These are phyloP conservation scores for Quercus engelmannii DNA, from an alignment of 306 rosid genomes.

Conservation along the genomic window DNA sequence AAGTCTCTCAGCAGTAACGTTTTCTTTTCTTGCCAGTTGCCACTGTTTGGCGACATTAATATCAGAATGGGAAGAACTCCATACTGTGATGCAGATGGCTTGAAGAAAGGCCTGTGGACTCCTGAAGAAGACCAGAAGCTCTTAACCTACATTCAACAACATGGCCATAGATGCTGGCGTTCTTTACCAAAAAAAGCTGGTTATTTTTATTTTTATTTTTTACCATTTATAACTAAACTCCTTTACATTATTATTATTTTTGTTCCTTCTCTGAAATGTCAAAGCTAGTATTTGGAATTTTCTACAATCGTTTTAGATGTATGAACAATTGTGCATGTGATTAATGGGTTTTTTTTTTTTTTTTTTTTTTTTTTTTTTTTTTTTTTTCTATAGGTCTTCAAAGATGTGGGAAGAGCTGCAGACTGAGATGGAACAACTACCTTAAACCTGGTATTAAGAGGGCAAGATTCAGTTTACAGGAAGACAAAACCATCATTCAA, in stretches of 20 bases:
- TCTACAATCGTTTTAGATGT: too few species aligned
- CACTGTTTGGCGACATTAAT: too few species aligned
- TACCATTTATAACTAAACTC: neutral
- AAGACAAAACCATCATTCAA: constrained; percentile 48
- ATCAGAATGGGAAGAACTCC: constrained; percentile 22
- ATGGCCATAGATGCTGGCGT: constrained; percentile 8
- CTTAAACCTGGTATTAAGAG: constrained; percentile 47
- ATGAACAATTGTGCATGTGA: neutral
- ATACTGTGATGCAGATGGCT: constrained; percentile 24
- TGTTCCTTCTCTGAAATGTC: too few species aligned
- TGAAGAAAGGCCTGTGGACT: constrained; percentile 38
- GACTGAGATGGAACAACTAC: constrained; percentile 54
- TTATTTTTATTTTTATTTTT: neutral
- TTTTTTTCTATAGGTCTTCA: neutral
- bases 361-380: neutral
- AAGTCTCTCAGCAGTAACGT: too few species aligned
- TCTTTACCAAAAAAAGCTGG: constrained; percentile 26
- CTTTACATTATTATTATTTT: too few species aligned
- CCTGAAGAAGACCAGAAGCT: constrained; percentile 18
- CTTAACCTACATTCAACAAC: neutral
- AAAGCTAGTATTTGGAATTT: too few species aligned
- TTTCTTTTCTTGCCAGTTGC: too few species aligned
- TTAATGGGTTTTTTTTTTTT: too few species aligned
- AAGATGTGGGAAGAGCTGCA: constrained; percentile 61
- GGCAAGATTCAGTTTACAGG: constrained; percentile 50